Conservation (phyloP, 2,329 filamentous ascomycete genomes). For the Paecilomyces variotii region DNA sequence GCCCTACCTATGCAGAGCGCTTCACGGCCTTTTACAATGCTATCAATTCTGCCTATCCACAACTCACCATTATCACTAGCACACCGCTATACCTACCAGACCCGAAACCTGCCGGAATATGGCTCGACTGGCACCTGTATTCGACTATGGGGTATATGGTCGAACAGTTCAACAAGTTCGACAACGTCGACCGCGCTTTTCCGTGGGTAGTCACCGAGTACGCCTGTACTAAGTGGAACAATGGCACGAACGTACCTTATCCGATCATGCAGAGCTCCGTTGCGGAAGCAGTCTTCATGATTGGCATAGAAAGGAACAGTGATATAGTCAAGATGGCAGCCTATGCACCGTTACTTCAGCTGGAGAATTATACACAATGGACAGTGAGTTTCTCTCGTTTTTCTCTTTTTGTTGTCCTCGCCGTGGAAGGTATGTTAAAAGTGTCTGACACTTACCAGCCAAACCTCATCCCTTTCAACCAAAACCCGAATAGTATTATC, state of each 20-base stretch:
- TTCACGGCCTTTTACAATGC: constrained; percentile 54
- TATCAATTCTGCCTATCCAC: constrained; percentile 48
- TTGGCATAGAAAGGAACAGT: constrained; percentile 41
- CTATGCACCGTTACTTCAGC: constrained; percentile 30
- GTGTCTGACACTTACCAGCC: constrained; percentile 12
- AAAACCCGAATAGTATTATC: constrained; percentile 18
- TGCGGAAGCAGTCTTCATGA: constrained; percentile 56
- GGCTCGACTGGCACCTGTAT: constrained; percentile 43
- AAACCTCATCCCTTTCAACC: constrained; percentile 25
- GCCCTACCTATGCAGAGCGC: constrained; percentile 45
- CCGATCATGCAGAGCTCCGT: constrained; percentile 42
- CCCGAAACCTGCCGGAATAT: constrained; percentile 8
- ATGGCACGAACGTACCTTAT: not conserved
- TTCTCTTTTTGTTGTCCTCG: not conserved
- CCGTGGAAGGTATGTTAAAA: not conserved
- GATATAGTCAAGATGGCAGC: constrained; percentile 28
- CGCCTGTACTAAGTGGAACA: constrained; percentile 1
- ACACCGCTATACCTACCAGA: not conserved
- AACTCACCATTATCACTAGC: constrained; percentile 41
- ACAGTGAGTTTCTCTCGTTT: constrained; percentile 15
- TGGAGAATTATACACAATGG: constrained; percentile 27
- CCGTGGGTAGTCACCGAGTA: constrained; percentile 4
- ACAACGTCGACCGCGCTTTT: constrained; percentile 29
- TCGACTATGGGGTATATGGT: constrained; percentile 45
- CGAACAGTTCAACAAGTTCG: constrained; percentile 45